Base-by-base conservation (phyloP, 306 rosid species). In the Lotus japonicus region DNA sequence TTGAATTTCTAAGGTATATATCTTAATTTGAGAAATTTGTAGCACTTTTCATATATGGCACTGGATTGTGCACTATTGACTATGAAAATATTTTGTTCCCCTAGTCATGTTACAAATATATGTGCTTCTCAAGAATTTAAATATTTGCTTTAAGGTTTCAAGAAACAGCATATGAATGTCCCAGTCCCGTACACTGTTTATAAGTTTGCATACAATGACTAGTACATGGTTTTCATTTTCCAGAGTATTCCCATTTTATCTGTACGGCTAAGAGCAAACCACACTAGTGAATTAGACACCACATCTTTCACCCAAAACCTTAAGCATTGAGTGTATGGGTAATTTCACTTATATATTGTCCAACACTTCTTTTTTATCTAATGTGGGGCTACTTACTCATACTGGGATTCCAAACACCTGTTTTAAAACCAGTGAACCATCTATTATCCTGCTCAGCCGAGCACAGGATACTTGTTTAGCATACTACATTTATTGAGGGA, bases 1-100 rank as follows among this genome's bases (percentile, higher is more conserved):
- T 91, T 51, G 86, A 88, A 66, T 82, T 68, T 76, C 87, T 88
- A 61, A 91, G 97, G 97, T 91, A 82, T 91, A 82, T 57, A 46
- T 72, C 44, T 18, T 58, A 44, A 44, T 64, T 35, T 66, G 39
- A 80, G 38, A 59, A 68, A 31, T 71, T 65, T 35, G 45, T 54
- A 39, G 62, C 43, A 43, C 23, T 65, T 68, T 17, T 42, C n/a
- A 16, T 50, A 58, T 26, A 33, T 7, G 4, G 43, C 67, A 55
- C 59, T 57, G 48, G 38, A 2, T 52, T 41, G 54, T 61, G 55
- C 60, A 56, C 46, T 58, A 35, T 70, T 62, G 45, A 60, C 62
- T 50, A 4, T 28, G 74, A 66, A 18, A 19, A 33, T 44, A 11
- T 54, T 62, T 62, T 61, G 50, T 33, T 44, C 55, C 33, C 14